A percentile compares a stretch with the other conserved stretches of the same genome.
phyloP scores from a whole-genome alignment of 192 early-diverging fungal species.

The Coemansia reversa region DNA sequence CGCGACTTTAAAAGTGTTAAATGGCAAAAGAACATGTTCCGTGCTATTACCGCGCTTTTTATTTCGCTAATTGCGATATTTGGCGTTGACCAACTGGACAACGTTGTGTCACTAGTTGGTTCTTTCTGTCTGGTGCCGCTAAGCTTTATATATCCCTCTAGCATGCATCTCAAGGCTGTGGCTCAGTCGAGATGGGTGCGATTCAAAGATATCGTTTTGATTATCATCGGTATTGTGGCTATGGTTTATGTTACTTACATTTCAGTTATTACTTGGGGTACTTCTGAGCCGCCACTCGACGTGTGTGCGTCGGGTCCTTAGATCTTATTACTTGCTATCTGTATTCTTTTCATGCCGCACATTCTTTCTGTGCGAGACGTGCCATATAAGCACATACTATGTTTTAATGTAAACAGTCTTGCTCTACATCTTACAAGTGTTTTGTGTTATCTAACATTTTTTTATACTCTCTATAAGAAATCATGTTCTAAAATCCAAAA shows the following conservation, averaged over 20 bases:
- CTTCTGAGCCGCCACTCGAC: conserved; percentile 36
- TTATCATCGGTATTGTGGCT: conserved; percentile 70
- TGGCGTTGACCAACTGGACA: conserved; percentile 78
- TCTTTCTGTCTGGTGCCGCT: conserved; percentile 76
- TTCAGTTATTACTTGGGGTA: conserved; percentile 41
- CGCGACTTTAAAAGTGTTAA: conserved; percentile 75
- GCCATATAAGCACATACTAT: too few species aligned
- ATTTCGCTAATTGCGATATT: conserved; percentile 78
- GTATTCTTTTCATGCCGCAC: background rate
- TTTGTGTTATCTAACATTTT: too few species aligned
- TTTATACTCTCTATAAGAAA: background rate
- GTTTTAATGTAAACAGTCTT: too few species aligned
- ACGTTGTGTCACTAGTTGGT: conserved; percentile 82
- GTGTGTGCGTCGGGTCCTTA: conserved; percentile 26
- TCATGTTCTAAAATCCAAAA: too few species aligned
- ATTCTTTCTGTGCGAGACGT: too few species aligned
- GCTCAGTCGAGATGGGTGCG: conserved; percentile 53
- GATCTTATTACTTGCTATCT: conserved; percentile 5
- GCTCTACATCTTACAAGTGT: too few species aligned
- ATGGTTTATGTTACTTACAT: conserved; percentile 80
- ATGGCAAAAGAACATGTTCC: conserved; percentile 85
- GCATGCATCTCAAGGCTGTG: conserved; percentile 78
- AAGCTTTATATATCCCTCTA: conserved; percentile 84
- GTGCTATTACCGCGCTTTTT: conserved; percentile 60
- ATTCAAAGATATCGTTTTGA: conserved; percentile 61